A percentile compares a stretch with the other conserved stretches of the same genome.
phyloP scores from a whole-genome alignment of 805 yeast genomes.

The Hermanozyma aechmeae region DNA sequence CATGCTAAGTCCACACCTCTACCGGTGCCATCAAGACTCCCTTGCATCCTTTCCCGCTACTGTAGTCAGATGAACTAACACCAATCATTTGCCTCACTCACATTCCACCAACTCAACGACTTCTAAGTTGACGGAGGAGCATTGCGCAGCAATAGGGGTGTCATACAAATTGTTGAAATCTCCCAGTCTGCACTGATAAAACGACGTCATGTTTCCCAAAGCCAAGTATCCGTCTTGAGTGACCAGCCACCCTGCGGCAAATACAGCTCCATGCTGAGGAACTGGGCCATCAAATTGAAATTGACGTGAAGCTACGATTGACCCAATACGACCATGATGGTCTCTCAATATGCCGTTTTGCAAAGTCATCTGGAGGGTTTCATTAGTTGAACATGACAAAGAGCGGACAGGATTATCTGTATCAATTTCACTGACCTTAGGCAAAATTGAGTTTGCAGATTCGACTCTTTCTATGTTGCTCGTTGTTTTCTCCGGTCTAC shows the following conservation, averaged over 20 bases:
- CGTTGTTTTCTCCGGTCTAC: conserved; percentile 12
- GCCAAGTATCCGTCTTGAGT: conserved; percentile 23
- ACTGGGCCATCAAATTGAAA: conserved; percentile 35
- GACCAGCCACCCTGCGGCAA: conserved; percentile 32
- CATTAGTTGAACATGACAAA: conserved; percentile 6
- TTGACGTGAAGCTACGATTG: conserved; percentile 28
- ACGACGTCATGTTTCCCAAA: conserved; percentile 20
- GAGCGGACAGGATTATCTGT: conserved; percentile 1
- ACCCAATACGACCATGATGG: conserved; percentile 23
- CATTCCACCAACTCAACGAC: conserved; percentile 28
- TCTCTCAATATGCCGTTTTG: conserved; percentile 22
- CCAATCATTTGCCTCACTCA: no score
- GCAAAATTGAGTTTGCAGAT: no score
- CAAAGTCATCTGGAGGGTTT: conserved; percentile 17
- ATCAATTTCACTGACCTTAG: no score
- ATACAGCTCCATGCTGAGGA: conserved; percentile 29
- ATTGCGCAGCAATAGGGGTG: conserved; percentile 21
- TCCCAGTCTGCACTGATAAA: conserved; percentile 32
- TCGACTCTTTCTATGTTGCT: no score
- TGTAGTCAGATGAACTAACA: no score
- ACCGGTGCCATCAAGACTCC: no score
- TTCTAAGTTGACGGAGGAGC: conserved; percentile 26
- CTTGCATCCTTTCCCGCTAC: no score
- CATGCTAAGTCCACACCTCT: no score
- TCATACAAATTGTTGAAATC: conserved; percentile 30